Evolutionary conservation across 495 filamentous ascomycete species (phyloP).

Genomic region (Melanomma pulvis-pyrius): DNA sequence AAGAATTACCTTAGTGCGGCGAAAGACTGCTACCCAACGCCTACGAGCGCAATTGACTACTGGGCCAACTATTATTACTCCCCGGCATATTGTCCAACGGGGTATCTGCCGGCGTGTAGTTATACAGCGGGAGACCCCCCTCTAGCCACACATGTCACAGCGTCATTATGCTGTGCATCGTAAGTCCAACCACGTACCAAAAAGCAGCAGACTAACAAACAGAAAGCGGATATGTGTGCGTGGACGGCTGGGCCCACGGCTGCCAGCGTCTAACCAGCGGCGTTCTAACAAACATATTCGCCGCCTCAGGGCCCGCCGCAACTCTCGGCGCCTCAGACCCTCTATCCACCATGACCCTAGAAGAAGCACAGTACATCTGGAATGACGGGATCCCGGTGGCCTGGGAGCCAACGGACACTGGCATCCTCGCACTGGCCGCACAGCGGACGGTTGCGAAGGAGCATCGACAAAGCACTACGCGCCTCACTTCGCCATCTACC

Average conservation of each 20-base stretch:
- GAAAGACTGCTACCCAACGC: not conserved
- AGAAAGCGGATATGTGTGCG: not conserved
- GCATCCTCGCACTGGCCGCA: not conserved
- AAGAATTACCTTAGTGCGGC: not conserved
- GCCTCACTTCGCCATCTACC: too few species aligned
- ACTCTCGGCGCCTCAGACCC: not conserved
- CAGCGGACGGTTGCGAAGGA: not conserved
- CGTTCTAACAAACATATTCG: not conserved
- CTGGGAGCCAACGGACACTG: not conserved
- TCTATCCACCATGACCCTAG: not conserved
- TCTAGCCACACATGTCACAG: not conserved
- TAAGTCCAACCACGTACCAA: too few species aligned
- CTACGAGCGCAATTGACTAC: not conserved
- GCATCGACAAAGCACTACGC: too few species aligned
- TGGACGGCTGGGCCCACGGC: not conserved
- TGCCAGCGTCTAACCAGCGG: not conserved
- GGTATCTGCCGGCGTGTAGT: not conserved
- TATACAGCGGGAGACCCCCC: not conserved
- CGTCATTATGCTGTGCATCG: not conserved
- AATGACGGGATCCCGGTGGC: not conserved
- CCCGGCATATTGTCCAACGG: conserved; percentile 1
- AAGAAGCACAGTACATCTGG: not conserved
- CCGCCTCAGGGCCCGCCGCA: not conserved
- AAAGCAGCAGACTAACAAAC: not conserved
- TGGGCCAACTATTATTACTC: not conserved